Conservation (phyloP, 129 eudicot species). For the Chrysanthemum lavandulifolium region DNA sequence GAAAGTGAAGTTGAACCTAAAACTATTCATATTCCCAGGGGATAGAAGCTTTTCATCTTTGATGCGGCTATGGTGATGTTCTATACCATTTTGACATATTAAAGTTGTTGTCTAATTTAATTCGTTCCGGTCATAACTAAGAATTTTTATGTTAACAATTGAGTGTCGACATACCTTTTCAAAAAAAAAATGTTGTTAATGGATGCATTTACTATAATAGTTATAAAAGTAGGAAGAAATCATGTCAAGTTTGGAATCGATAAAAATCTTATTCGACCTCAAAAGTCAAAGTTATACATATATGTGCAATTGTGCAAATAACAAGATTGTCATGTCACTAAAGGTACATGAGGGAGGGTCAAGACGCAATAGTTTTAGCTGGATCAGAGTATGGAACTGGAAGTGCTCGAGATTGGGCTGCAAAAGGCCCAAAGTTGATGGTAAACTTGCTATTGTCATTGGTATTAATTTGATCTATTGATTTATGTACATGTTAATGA, state of each 20-base stretch:
- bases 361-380: conserved; percentile 27
- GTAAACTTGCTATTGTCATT: conserved; percentile 16
- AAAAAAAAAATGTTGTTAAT: not conserved
- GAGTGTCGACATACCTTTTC: too few species aligned
- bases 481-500: not conserved
- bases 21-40: conserved; percentile 31
- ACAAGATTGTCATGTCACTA: conserved; percentile 14
- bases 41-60: conserved; percentile 23
- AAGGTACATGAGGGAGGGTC: conserved; percentile 26
- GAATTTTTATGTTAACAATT: too few species aligned
- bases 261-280: conserved; percentile 2
- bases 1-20: conserved; percentile 33
- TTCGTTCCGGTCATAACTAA: not conserved
- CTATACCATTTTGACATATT: not conserved
- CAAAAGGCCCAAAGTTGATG: conserved; percentile 36
- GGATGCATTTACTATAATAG: not conserved
- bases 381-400: conserved; percentile 31
- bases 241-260: not conserved
- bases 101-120: not conserved
- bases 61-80: conserved; percentile 35
- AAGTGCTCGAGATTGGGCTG: conserved; percentile 33
- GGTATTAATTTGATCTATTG: not conserved
- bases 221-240: not conserved
- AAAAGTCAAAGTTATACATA: conserved; percentile 7
- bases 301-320: conserved; percentile 1